Base-by-base conservation (phyloP, 805 yeast genomes). In the Kazachstania viticola region DNA sequence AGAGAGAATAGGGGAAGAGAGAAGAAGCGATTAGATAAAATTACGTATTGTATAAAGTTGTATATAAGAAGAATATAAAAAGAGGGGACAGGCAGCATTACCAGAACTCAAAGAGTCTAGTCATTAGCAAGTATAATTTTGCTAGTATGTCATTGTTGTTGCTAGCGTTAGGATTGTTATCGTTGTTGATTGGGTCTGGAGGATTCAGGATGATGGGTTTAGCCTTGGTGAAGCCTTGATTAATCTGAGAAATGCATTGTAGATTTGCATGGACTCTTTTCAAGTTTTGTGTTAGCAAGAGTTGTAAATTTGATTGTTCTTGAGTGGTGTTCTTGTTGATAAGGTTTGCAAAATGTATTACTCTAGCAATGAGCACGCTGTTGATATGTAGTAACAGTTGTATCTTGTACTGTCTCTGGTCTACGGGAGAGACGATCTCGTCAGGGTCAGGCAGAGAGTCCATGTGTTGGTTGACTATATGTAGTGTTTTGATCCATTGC, bases 191-290 rank as follows among this genome's bases (percentile, higher is more conserved):
- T n/a, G n/a, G n/a, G 12, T 27, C 28, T 6, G 40, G 37, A 7
- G 52, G 43, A 7, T 47, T 54, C 26, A 48, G 29, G 3, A 55
- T 46, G 18, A 42, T 23, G 3, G 60, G 60, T 32, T 49, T 52
- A 7, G 48, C 44, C 12, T 35, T 36, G 12, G 27, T 28, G 3
- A 38, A 30, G 19, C 58, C 58, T 30, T 52, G 57, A 35, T 55
- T 54, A 17, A 55, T 49, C 37, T 50, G 58, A 9, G 58, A 53
- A 14, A 55, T 52, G 30, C 58, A 52, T 31, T 55, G 60, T 30
- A 55, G 35, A 36, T 55, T 55, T 11, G 58, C 49, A 38, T 55
- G 60, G 7, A 55, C 56, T 23, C 60, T 38, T 28, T 53, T 52
- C 35, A 52, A 37, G 34, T 48, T 44, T 34, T 55, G 57, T 9